Evolutionary conservation across 257 asterid genomes (phyloP), one percentile per base, ranked within the genome.

Genomic region (Capsicum pubescens): DNA sequence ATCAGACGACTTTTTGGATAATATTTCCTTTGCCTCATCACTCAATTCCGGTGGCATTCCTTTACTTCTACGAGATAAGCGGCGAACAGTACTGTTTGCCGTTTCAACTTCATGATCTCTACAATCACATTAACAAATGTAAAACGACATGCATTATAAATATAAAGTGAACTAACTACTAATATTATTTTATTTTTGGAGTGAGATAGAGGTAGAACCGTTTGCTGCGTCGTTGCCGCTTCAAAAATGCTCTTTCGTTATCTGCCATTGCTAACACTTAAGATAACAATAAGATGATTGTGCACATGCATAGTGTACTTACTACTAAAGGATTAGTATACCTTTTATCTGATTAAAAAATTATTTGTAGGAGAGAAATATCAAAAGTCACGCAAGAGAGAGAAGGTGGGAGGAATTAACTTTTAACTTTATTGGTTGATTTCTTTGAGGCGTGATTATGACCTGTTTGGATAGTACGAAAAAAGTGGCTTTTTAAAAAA

Each of bases 51-150:
- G 97, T 35, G 91, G 89, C 88, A 86, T 93, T 46, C 98, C 99
- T 81, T 89, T 95, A 50, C 92, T 84, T 88, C 98, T 92, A 10
- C 92, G 90, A 80, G 99, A 95, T 80, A 94, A 91, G 48, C 98
- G 96, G 72, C 92, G 88, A 55, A 94, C 95, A 26, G 32, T 26
- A 76, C 89, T 82, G 5, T 95, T 95, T 55, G 82, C 60, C 82
- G 92, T 85, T 84, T 92, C 93, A 71, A 77, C 85, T 84, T 87
- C 84, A 85, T 26, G 32, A 26, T 83, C 86, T 86, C 99, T 95
- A 91, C 83, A 67, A 81, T 80, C 68, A 58, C 85, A 74, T 26
- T 56, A 39, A 39, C 44, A 39, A 58, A n/a, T 8, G 66, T 11
- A 59, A 63, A 63, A 63, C 3, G 15, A 63, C 36, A 39, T 4